phyloP scores from a whole-genome alignment of 352 stramenopile genomes.

The Blastocystis sp. region DNA sequence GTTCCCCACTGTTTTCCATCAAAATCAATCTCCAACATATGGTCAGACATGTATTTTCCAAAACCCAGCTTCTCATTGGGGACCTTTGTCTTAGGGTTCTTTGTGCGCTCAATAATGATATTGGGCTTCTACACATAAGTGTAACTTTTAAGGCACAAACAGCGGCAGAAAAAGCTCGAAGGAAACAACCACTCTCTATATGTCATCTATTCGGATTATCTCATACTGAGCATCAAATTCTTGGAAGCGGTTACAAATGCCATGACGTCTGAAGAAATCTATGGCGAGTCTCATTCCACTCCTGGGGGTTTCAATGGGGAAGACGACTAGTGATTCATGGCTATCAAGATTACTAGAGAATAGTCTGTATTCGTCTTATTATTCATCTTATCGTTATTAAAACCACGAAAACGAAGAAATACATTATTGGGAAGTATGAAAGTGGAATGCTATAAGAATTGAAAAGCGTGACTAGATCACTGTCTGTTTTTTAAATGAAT shows the following conservation, averaged over 20 bases:
- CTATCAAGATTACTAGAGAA: too few species aligned
- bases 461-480: too few species aligned
- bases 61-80: constrained; percentile 85
- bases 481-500: too few species aligned
- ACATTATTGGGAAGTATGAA: too few species aligned
- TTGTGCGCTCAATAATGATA: constrained; percentile 64
- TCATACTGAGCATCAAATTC: constrained; percentile 10
- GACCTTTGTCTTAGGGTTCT: constrained; percentile 73
- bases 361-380: too few species aligned
- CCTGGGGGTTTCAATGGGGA: too few species aligned
- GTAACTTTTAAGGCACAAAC: background rate
- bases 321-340: too few species aligned
- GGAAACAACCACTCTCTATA: background rate
- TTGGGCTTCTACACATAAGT: constrained; percentile 19
- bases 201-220: background rate
- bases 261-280: constrained; percentile 10
- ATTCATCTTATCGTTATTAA: too few species aligned
- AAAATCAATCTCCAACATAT: constrained; percentile 93
- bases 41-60: constrained; percentile 88
- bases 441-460: too few species aligned
- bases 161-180: constrained; percentile 26
- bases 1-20: constrained; percentile 79
- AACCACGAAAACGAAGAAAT: too few species aligned
- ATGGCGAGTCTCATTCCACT: background rate
- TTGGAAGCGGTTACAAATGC: background rate